Percentiles rank a stretch among this genome's conserved stretches.
phyloP scores from a whole-genome alignment of 1,284 basidiomycete genomes.

The Cutaneotrichosporon arboriforme region DNA sequence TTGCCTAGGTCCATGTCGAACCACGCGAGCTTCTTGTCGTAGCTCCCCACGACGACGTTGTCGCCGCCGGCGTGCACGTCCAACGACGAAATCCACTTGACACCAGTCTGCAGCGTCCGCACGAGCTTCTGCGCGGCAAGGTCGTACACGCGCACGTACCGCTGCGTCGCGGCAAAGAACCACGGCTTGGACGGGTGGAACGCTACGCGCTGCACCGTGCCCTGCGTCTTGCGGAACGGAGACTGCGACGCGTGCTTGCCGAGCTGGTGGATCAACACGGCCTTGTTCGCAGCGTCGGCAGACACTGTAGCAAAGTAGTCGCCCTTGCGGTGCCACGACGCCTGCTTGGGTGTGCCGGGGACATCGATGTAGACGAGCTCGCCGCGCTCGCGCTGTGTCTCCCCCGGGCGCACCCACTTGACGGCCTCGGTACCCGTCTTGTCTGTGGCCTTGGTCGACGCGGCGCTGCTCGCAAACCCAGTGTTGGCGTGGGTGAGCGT shows the following conservation, averaged over 20 bases:
- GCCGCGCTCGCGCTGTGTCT: conserved; percentile 51
- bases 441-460: conserved; percentile 38
- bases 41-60: conserved; percentile 92
- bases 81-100: conserved; percentile 94
- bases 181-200: conserved; percentile 94
- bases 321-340: conserved; percentile 89
- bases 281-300: conserved; percentile 42
- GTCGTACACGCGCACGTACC: conserved; percentile 93
- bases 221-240: conserved; percentile 91
- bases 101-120: conserved; percentile 86
- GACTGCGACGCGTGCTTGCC: conserved; percentile 91
- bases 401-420: conserved; percentile 53
- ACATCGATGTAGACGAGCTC: conserved; percentile 52
- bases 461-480: conserved; percentile 44
- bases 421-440: conserved; percentile 47
- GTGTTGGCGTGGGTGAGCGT: conserved; percentile 55
- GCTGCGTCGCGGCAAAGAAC: conserved; percentile 98
- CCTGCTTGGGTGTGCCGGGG: conserved; percentile 74
- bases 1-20: conserved; percentile 94
- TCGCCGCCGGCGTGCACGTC: conserved; percentile 94
- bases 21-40: conserved; percentile 97
- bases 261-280: conserved; percentile 76
- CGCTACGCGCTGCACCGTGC: conserved; percentile 78
- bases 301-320: conserved; percentile 91
- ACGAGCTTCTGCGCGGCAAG: conserved; percentile 86